Evolutionary conservation across 169 alveolate species (phyloP).

Genomic region (Theileria equi): DNA sequence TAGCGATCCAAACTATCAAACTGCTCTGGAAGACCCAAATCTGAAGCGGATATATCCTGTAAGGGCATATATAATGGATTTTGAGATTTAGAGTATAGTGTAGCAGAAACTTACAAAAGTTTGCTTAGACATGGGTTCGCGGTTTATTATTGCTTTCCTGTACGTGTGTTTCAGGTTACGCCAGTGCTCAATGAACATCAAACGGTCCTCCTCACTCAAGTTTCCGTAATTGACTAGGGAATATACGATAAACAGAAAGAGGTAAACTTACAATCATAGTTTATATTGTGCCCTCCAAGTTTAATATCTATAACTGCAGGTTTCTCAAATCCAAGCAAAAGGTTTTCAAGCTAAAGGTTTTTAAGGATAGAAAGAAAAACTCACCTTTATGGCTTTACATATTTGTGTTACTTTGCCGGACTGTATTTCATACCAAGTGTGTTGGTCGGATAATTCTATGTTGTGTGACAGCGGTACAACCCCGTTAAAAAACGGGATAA

Average conservation of each 20-base stretch:
- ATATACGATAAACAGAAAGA: not conserved
- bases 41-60: slow-evolving; percentile 48
- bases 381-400: slow-evolving; percentile 17
- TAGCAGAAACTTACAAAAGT: not conserved
- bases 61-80: not conserved
- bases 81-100: not conserved
- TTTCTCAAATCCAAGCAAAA: slow-evolving; percentile 14
- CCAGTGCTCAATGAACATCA: slow-evolving; percentile 22
- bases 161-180: slow-evolving; percentile 18
- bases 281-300: slow-evolving; percentile 49
- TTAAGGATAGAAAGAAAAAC: not conserved
- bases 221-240: slow-evolving; percentile 17
- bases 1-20: slow-evolving; percentile 24
- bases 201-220: slow-evolving; percentile 6
- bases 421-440: slow-evolving; percentile 16
- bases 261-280: slow-evolving; percentile 12
- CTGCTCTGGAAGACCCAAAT: slow-evolving; percentile 47
- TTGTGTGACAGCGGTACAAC: slow-evolving; percentile 7
- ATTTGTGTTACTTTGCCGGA: not conserved
- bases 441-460: not conserved
- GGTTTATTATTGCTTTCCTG: not conserved
- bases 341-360: slow-evolving; percentile 44
- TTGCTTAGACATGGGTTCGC: not conserved
- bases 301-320: slow-evolving; percentile 64
- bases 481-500: slow-evolving; percentile 44